Evolutionary conservation across 768 basidiomycete genomes (phyloP).

Genomic region (Auricularia sp.): DNA sequence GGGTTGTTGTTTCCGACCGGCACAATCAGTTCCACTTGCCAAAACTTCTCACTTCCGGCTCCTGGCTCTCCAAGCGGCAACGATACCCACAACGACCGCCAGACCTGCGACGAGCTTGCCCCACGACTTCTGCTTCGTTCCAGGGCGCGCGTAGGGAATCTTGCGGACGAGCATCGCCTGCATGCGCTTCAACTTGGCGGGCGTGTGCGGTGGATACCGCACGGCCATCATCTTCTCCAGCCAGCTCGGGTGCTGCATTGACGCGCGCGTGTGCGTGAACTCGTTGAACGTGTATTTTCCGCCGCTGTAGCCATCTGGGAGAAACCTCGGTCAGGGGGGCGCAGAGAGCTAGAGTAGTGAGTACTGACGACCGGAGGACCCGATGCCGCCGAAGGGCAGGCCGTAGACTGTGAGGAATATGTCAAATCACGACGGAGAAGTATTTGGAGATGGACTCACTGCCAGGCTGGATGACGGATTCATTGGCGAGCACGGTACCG

Average conservation of each 20-base stretch:
- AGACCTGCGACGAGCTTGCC: not conserved
- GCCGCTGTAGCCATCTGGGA: conserved; percentile 52
- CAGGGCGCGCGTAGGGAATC: not conserved
- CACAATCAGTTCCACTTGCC: too few relatives aligned
- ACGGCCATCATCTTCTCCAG: conserved; percentile 25
- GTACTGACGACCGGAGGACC: conserved; percentile 58
- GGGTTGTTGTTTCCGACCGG: too few relatives aligned
- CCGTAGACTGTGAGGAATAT: conserved; percentile 36
- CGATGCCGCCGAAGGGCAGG: conserved; percentile 67
- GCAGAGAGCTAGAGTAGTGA: not conserved
- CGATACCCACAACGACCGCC: not conserved
- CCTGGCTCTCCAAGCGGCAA: not conserved
- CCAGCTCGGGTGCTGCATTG: conserved; percentile 36
- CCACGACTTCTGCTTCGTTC: not conserved
- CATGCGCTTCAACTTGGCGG: conserved; percentile 2
- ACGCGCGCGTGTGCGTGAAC: conserved; percentile 66
- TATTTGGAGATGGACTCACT: conserved; percentile 28
- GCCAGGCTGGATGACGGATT: conserved; percentile 50
- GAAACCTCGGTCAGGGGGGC: not conserved
- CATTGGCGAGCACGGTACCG: conserved; percentile 63
- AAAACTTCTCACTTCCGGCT: too few relatives aligned
- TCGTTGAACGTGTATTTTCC: conserved; percentile 68
- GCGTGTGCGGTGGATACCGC: conserved; percentile 31
- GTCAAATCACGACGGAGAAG: not conserved
- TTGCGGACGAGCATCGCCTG: not conserved